Base-by-base conservation (phyloP, 441 rosid species). In the Gossypium laxum region DNA sequence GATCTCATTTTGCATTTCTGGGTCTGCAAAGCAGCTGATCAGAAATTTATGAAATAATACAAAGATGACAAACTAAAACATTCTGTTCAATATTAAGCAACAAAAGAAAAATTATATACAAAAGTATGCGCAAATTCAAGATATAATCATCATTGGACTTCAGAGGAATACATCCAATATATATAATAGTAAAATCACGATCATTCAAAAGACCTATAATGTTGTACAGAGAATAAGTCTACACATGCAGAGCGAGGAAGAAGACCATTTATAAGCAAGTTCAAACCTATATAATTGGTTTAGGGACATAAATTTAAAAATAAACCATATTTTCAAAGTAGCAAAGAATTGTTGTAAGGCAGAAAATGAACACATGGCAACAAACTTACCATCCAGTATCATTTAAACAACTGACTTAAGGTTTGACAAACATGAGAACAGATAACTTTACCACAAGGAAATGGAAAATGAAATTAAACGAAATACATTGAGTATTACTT, bases 1-100 rank as follows among this genome's bases (percentile, higher is more conserved):
- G 67, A 90, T 91, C 81, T 89, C 89, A 61, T 74, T 77, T 77
- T 91, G 92, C 97, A 94, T 91, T 17, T 89, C 91, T 71, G 82
- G 82, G 75, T 90, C 97, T 91, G 84, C 59, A 80, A 77, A 77
- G 28, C 56, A 74, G 59, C 70, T 18, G n/a, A 71, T 73, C 51
- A 77, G 55, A 74, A 58, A 54, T 67, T 66, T 41, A 64, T 34
- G 70, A 21, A 55, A 78, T 21, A 47, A 69, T 67, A 54, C 32
- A 67, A 54, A 8, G 50, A 24, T 3, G 71, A 10, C 58, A 24
- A 74, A 64, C 41, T 17, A 60, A 6, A 30, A 64, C 34, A 19
- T 43, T 64, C 24, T 10, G 15, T 41, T 19, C 48, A 50, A 51
- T 48, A 43, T 26, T 19, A 17, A 48, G 69, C 26, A 5, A 32